Conservation (phyloP, 768 basidiomycete genomes). For the Hypsizygus marmoreus region DNA sequence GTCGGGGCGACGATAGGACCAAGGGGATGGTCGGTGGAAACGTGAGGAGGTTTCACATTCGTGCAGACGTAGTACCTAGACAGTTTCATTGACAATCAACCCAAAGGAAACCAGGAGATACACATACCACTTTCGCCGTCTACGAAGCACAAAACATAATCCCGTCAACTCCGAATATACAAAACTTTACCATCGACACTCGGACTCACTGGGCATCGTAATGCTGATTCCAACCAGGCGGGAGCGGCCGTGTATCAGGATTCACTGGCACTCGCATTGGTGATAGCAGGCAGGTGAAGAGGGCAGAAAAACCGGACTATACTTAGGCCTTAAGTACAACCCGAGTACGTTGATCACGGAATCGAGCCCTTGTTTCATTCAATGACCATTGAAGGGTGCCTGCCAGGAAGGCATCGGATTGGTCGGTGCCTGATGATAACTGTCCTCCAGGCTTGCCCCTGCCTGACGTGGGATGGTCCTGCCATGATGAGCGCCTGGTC, state of each 20-base stretch:
- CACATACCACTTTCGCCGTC: conserved; percentile 10
- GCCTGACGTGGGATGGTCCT: too few species aligned
- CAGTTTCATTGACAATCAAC: neutral
- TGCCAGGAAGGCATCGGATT: too few species aligned
- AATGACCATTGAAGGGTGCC: too few species aligned
- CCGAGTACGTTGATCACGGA: conserved; percentile 13
- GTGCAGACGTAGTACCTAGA: conserved; percentile 21
- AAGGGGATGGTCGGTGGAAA: conserved; percentile 17
- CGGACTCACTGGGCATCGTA: conserved; percentile 19
- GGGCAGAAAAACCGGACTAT: neutral
- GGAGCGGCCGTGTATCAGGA: conserved; percentile 20
- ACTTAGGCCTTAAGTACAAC: neutral
- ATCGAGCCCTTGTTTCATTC: conserved; percentile 12
- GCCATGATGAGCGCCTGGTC: too few species aligned
- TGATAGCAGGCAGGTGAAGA: neutral
- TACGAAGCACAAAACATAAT: too few species aligned
- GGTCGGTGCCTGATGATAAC: too few species aligned
- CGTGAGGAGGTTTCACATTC: conserved; percentile 9
- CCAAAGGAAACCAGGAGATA: neutral
- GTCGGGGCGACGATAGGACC: conserved; percentile 6
- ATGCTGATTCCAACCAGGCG: conserved; percentile 20
- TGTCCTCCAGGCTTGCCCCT: too few species aligned
- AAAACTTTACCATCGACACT: neutral
- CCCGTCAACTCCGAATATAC: too few species aligned
- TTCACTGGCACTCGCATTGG: conserved; percentile 13